Base-by-base conservation (phyloP, 805 yeast genomes). In the Ogataea zsoltii region DNA sequence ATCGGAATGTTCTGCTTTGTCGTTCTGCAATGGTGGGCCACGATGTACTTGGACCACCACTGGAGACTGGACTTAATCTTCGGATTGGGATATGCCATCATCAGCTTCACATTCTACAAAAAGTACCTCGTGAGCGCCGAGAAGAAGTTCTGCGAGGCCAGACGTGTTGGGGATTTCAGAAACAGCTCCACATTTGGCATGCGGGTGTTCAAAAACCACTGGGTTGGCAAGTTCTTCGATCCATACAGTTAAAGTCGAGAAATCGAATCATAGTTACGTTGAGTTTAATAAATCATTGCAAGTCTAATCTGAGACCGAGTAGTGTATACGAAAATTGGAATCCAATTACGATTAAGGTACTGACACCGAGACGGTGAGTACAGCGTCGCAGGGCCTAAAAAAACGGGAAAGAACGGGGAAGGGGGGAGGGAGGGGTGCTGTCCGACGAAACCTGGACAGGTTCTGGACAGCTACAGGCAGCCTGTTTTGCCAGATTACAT, bases 41-140 rank as follows among this genome's bases (percentile, higher is more conserved):
- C 88, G 2, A 79, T 83, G 66, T 84, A 84, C 55, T 62, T 84
- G 46, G 88, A 83, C 58, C 89, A 83, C 62, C 90, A 83, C 61
- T 84, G 83, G 75, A 70, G 87, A 48, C 62, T 82, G 29, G 89
- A 84, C 58, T 64, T 83, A 42, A 62, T 82, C 31, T 68, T 69
- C 13, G 88, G 88, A 7, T 61, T 78, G 57, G 26, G 68, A 3
- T 83, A 83, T 64, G 74, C 86, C 0, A 48, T 79, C 4, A 26
- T 63, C 11, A 55, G 70, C 19, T 80, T 75, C 60, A 57, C 70
- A 2, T 11, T 76, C 2, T 66, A 78, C 43, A 61, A 61, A 44
- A 47, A 55, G 10, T 70, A 70, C 53, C 57, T 67, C 25, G 55
- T 58, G 30, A 51, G 65, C 16, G 63, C 70, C 29, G 77, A 64